A percentile compares a stretch with the other conserved stretches of the same genome.
phyloP scores from a whole-genome alignment of 148 eudicot species.

The Suaeda aralocaspica region DNA sequence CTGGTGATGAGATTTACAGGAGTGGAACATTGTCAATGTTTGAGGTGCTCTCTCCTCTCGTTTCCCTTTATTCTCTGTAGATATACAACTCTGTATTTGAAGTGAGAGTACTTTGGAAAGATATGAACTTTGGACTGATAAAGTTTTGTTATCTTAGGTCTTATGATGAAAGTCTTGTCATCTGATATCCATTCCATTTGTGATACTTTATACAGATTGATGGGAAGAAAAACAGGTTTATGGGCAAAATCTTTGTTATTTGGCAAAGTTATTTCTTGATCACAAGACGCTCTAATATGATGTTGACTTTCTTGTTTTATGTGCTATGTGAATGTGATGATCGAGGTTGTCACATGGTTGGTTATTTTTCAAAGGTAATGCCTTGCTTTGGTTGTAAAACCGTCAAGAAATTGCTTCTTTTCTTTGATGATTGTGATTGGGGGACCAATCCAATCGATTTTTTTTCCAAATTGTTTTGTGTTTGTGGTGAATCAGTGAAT shows the following conservation, averaged over 20 bases:
- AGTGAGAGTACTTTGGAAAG: neutral
- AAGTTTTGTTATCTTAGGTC: neutral
- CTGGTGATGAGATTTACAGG: conserved; percentile 94
- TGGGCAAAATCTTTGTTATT: conserved; percentile 94
- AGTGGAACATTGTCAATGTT: conserved; percentile 96
- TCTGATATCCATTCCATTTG: conserved; percentile 8
- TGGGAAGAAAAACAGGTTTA: conserved; percentile 97
- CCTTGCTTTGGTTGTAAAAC: neutral
- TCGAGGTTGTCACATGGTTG: conserved; percentile 99
- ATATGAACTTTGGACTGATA: neutral
- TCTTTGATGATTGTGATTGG: neutral
- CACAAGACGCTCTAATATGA: conserved; percentile 99
- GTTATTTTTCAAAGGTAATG: conserved; percentile 93
- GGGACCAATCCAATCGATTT: too few species aligned
- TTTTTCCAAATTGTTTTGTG: too few species aligned
- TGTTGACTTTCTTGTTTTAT: conserved; percentile 84
- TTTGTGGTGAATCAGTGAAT: neutral
- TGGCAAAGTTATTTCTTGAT: conserved; percentile 92
- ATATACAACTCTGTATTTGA: neutral
- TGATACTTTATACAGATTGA: conserved; percentile 60
- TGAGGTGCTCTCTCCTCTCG: conserved; percentile 51
- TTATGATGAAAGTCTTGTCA: neutral
- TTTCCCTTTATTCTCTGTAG: neutral
- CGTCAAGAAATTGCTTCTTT: neutral
- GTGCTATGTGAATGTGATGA: conserved; percentile 96